Conservation (phyloP, 768 basidiomycete genomes). For the Sarcodon aspratus region DNA sequence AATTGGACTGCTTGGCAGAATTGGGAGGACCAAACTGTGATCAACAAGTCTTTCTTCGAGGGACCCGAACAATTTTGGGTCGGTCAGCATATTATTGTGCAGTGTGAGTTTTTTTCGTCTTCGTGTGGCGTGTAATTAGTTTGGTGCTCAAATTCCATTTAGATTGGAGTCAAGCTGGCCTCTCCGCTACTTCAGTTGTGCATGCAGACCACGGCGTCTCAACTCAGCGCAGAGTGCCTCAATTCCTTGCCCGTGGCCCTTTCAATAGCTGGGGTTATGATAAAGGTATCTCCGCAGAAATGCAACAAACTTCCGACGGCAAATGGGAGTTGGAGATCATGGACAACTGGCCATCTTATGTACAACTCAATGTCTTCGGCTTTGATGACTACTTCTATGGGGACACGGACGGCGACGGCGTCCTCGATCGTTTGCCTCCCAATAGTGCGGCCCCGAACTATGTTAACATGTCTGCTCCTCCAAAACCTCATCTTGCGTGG, state of each 20-base stretch:
- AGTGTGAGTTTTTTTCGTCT: constrained; percentile 44
- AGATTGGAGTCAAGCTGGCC: constrained; percentile 72
- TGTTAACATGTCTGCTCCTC: constrained; percentile 86
- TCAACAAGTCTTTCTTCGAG: constrained; percentile 48
- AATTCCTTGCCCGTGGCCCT: constrained; percentile 76
- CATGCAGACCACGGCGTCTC: constrained; percentile 66
- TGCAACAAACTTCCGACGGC: constrained; percentile 52
- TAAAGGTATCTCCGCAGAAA: constrained; percentile 59
- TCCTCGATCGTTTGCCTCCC: constrained; percentile 85
- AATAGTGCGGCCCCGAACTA: constrained; percentile 80
- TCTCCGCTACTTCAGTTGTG: constrained; percentile 53
- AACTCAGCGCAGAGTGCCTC: constrained; percentile 68
- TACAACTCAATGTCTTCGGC: constrained; percentile 86
- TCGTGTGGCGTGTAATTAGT: background rate
- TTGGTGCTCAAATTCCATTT: background rate
- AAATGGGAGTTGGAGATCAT: constrained; percentile 85
- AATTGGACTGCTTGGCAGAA: constrained; percentile 74
- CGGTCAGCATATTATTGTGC: constrained; percentile 79
- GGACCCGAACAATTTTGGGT: constrained; percentile 49
- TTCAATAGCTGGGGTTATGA: constrained; percentile 94
- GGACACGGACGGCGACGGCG: constrained; percentile 76
- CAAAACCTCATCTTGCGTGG: constrained; percentile 83
- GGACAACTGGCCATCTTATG: constrained; percentile 80
- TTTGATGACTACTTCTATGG: constrained; percentile 92
- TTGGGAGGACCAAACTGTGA: constrained; percentile 65